Conservation (phyloP, 352 stramenopile species). For the Pythium utonaiense region DNA sequence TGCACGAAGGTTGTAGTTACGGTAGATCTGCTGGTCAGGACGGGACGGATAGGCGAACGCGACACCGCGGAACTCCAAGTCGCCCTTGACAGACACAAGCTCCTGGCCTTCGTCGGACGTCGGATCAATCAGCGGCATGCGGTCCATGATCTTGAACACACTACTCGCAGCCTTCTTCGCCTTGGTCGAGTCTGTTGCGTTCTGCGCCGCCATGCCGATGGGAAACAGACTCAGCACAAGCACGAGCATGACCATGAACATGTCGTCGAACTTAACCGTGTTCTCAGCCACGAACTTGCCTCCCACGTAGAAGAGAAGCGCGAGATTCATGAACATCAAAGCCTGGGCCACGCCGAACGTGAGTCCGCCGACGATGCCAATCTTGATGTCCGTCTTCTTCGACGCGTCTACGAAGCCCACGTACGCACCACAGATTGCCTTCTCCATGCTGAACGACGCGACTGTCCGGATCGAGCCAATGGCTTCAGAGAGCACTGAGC, state of each 20-base stretch:
- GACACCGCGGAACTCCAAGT: conserved; percentile 81
- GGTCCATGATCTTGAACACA: conserved; percentile 85
- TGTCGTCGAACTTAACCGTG: conserved; percentile 38
- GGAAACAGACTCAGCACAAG: conserved; percentile 54
- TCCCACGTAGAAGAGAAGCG: conserved; percentile 60
- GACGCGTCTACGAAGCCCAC: conserved; percentile 26
- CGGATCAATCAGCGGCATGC: conserved; percentile 38
- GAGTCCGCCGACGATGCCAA: conserved; percentile 35
- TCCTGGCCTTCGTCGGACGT: conserved; percentile 15
- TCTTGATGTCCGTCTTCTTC: conserved; percentile 27
- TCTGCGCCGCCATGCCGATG: conserved; percentile 53
- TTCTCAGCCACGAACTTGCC: conserved; percentile 38
- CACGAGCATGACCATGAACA: conserved; percentile 49
- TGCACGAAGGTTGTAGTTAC: conserved; percentile 33
- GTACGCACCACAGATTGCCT: conserved; percentile 26
- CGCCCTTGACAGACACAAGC: conserved; percentile 35
- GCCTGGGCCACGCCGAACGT: conserved; percentile 44
- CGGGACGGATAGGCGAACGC: conserved; percentile 89
- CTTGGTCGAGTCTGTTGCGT: conserved; percentile 44
- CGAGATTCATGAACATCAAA: conserved; percentile 42
- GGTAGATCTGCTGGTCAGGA: conserved; percentile 58
- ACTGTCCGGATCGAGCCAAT: conserved; percentile 59
- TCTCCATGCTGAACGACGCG: conserved; percentile 44
- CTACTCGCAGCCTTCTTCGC: conserved; percentile 47
- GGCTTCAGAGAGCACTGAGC: conserved; percentile 35